Conservation (phyloP, 768 basidiomycete species). For the Mycena crocata region DNA sequence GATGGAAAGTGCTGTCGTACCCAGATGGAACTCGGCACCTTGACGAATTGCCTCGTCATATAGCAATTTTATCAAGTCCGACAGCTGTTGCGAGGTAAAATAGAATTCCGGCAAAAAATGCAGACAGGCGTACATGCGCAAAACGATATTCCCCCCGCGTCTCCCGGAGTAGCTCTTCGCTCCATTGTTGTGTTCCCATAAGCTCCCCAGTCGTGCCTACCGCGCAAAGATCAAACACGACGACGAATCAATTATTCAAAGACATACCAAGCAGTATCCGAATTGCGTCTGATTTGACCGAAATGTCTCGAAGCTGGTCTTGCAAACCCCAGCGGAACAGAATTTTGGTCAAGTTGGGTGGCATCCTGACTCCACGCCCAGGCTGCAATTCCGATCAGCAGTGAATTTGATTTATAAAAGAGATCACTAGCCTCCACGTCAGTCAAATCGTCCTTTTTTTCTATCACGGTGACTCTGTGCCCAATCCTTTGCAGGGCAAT, state of each 20-base stretch:
- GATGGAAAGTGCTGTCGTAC: neutral
- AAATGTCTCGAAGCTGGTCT: neutral
- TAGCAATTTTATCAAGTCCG: neutral
- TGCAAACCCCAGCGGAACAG: slow-evolving; percentile 9
- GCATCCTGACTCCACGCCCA: slow-evolving; percentile 10
- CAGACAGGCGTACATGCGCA: neutral
- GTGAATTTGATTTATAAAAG: neutral
- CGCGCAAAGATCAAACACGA: neutral
- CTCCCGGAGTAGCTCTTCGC: slow-evolving; percentile 8
- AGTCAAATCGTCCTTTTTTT: neutral
- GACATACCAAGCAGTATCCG: neutral
- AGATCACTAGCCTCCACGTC: neutral
- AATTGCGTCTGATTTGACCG: slow-evolving; percentile 12
- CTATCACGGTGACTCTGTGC: slow-evolving; percentile 4
- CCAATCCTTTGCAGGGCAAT: slow-evolving; percentile 15
- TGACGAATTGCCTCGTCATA: neutral
- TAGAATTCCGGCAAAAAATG: neutral
- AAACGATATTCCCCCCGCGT: slow-evolving; percentile 15
- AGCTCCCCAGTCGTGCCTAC: slow-evolving; percentile 1
- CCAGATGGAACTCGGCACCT: neutral
- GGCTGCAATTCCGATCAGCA: neutral
- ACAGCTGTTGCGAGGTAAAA: neutral
- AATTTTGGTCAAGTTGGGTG: slow-evolving; percentile 17
- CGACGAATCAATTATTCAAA: neutral
- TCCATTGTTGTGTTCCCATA: slow-evolving; percentile 1